Evolutionary conservation across 129 eudicot genomes (phyloP).

Genomic region (Ambrosia trifida): DNA sequence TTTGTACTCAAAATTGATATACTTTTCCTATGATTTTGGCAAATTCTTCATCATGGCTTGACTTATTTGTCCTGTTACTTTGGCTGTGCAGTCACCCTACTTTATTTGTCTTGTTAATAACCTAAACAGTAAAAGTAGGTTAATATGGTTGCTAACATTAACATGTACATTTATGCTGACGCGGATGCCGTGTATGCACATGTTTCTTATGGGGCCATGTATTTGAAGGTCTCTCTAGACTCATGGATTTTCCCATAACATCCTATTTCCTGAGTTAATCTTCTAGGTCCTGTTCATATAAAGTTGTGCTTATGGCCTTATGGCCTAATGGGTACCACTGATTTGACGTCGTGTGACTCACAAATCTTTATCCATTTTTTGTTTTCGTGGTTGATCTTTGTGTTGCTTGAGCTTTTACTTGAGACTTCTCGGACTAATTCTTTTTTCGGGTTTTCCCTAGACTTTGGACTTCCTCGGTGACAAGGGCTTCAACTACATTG

Average conservation of each 20-base stretch:
- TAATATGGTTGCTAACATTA: background rate
- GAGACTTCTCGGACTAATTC: slow-evolving; percentile 30
- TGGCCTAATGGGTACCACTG: background rate
- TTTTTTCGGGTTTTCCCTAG: slow-evolving; percentile 40
- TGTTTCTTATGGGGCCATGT: background rate
- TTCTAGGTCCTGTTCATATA: background rate
- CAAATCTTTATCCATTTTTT: background rate
- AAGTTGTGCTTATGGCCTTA: background rate
- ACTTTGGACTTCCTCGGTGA: slow-evolving; percentile 77
- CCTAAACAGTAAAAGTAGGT: background rate
- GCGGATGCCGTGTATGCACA: background rate
- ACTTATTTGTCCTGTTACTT: background rate
- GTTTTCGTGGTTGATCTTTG: slow-evolving; percentile 18
- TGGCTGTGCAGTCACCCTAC: background rate
- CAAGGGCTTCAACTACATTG: slow-evolving; percentile 30
- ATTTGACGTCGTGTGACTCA: background rate
- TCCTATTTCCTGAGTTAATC: background rate
- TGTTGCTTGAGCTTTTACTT: slow-evolving; percentile 12
- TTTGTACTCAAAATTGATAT: slow-evolving; percentile 11
- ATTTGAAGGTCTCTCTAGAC: background rate
- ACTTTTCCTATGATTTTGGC: background rate
- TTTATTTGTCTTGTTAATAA: background rate
- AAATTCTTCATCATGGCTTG: slow-evolving; percentile 1
- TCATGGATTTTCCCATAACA: background rate
- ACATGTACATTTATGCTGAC: background rate